Evolutionary conservation across 768 basidiomycete species (phyloP), one percentile per base, ranked within the genome.

Genomic region (Naganishia vishniacii): DNA sequence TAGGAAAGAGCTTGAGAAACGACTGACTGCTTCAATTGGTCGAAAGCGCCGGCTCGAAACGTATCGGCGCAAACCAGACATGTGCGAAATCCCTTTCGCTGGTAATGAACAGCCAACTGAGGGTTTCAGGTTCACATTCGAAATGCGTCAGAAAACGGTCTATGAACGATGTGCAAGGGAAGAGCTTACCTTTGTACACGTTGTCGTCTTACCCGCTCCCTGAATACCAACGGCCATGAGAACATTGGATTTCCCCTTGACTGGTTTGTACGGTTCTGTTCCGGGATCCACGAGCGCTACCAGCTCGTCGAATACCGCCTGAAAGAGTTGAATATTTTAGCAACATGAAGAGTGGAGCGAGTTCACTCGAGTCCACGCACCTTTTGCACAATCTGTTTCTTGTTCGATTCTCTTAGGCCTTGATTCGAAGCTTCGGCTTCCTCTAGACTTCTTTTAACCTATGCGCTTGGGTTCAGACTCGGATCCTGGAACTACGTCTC

Each of bases 11-110:
- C 49, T 20, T 12, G 18, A 59, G 44, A 25, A 13, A 5, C 4
- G 28, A 71, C 73, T 32, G 40, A 74, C 80, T 99, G 95, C 74
- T 95, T 87, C 12, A 95, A 91, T 77, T 99, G 95, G 79, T 99
- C 95, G 78, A 99, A 99, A 40, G 95, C 95, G 58, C 95, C 95
- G 3, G 95, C 95, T 79, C 95, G 89, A 82, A 99, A 99, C 0
- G 95, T 99, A 78, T 99, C 95, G 23, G 95, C 95, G 72, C 95
- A 99, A 69, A 99, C 94, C 60, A 99, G 92, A 66, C 87, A 90
- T 13, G 93, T 88, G 77, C 94, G 92, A 82, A 97, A 89, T 7
- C 95, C 95, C 68, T 93, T 86, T 73, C 89, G 88, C 76, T 94
- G 92, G 76, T 97, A 98, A 79, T 98, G 88, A 0, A 94, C 94